Evolutionary conservation across 2,329 filamentous ascomycete genomes (phyloP), one percentile per base, ranked within the genome.

Genomic region (Trichoderma sp.): DNA sequence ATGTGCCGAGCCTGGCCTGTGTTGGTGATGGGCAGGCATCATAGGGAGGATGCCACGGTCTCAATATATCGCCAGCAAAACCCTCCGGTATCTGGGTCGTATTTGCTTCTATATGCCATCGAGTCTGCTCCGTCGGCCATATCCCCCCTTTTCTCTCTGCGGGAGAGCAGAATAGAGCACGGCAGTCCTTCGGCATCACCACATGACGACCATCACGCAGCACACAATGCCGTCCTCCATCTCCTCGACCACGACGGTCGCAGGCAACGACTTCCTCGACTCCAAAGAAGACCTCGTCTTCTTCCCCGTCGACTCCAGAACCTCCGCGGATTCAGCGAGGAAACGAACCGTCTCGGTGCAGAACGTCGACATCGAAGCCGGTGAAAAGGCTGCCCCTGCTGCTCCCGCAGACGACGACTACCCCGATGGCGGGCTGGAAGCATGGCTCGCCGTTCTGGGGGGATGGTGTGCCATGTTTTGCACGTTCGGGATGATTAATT

Each of bases 391-490:
- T 10, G 10, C 4, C 34, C 34, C 34, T 39, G 34, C 30, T n/a
- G 14, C 41, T 30, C 28, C 54, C 9, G n/a, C 12, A 2, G 28
- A 61, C 80, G 28, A 61, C 80, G 82, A 84, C 67, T 87, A 86
- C 65, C 86, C 86, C 1, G 86, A 88, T 69, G 86, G 86, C 47
- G 86, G 86, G 2, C 51, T 72, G 3, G 75, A 82, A 67, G 86
- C 87, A 9, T 88, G 85, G 84, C 76, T 85, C 9, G 81, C 82
- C 1, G 85, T 89, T 4, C 72, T 79, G 24, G 80, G 80, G 39
- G 79, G 78, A 3, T 82, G 77, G 74, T 79, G 76, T 66, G 74
- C 75, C 2, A 67, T 80, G 50, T 80, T 81, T 61, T 80, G 78
- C 69, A 81, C 77, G 2, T 81, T 81, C 69, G 80, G 79, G 1